phyloP scores from a whole-genome alignment of 129 eudicot species.

The Lactuca saligna region DNA sequence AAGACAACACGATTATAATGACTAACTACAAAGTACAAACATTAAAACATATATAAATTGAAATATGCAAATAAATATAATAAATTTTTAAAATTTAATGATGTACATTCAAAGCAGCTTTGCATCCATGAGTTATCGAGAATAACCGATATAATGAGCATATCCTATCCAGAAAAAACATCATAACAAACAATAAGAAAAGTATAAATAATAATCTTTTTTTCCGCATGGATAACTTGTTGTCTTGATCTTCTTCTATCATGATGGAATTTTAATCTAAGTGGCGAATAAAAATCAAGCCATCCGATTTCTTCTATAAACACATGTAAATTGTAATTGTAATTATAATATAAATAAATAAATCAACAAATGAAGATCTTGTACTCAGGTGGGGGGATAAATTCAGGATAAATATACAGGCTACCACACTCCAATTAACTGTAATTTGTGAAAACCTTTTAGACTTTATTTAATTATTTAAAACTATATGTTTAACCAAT shows the following conservation, averaged over 20 bases:
- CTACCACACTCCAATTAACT: constrained; percentile 86
- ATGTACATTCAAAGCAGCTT: constrained; percentile 59
- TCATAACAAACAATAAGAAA: constrained; percentile 66
- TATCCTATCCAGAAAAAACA: constrained; percentile 69
- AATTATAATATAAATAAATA: neutral
- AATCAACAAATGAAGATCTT: constrained; percentile 54
- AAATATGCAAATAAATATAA: constrained; percentile 3
- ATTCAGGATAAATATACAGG: constrained; percentile 54
- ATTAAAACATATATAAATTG: constrained; percentile 13
- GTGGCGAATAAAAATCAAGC: constrained; percentile 69
- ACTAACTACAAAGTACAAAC: constrained; percentile 54
- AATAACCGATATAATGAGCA: constrained; percentile 63
- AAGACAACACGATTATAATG: constrained; percentile 57
- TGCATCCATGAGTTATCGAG: constrained; percentile 51
- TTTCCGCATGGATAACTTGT: constrained; percentile 57
- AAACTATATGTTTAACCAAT: constrained; percentile 7
- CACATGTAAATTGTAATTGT: constrained; percentile 39
- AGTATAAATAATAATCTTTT: constrained; percentile 58
- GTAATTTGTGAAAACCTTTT: constrained; percentile 18
- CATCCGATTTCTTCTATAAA: constrained; percentile 77
- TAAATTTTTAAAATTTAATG: neutral
- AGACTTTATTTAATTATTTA: neutral
- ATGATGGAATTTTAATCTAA: constrained; percentile 38
- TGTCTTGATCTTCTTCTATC: constrained; percentile 57
- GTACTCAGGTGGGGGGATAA: constrained; percentile 54